Evolutionary conservation across 2,329 filamentous ascomycete genomes (phyloP).

Genomic region (Penicillium freii): DNA sequence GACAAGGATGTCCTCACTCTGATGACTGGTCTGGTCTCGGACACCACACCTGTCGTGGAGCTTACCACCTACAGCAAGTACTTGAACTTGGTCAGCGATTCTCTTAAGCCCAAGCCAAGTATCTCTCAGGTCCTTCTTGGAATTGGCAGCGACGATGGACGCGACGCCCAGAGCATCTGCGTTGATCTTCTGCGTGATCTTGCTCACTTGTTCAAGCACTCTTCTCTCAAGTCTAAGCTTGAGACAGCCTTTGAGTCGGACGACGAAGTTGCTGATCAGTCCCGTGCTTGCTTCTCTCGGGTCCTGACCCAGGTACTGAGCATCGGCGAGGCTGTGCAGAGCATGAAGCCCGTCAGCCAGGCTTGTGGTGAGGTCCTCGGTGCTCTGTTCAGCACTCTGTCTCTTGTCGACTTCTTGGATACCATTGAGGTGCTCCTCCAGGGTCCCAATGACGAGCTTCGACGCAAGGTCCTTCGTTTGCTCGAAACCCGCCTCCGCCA

Average conservation of each 20-base stretch:
- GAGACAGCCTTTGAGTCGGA: slow-evolving; percentile 37
- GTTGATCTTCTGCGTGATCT: slow-evolving; percentile 43
- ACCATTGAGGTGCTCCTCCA: slow-evolving; percentile 79
- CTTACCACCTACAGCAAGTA: slow-evolving; percentile 72
- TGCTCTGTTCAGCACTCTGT: slow-evolving; percentile 78
- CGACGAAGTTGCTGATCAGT: slow-evolving; percentile 58
- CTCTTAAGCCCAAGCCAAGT: slow-evolving; percentile 70
- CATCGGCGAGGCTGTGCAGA: slow-evolving; percentile 57
- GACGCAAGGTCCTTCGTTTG: slow-evolving; percentile 75
- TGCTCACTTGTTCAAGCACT: slow-evolving; percentile 42
- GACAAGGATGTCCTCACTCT: slow-evolving; percentile 73
- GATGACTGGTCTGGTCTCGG: slow-evolving; percentile 68
- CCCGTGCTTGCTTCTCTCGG: slow-evolving; percentile 66
- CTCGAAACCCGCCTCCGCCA: slow-evolving; percentile 76
- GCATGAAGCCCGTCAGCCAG: slow-evolving; percentile 37
- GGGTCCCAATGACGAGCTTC: slow-evolving; percentile 70
- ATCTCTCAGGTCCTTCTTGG: slow-evolving; percentile 72
- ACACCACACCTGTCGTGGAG: slow-evolving; percentile 72
- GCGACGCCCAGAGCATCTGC: slow-evolving; percentile 42
- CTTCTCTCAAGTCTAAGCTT: slow-evolving; percentile 43
- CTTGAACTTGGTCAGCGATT: slow-evolving; percentile 70
- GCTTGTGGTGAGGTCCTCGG: slow-evolving; percentile 67
- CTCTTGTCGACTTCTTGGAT: slow-evolving; percentile 84
- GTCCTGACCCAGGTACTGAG: slow-evolving; percentile 65
- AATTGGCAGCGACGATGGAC: slow-evolving; percentile 52